These are phyloP conservation scores for Areca catechu DNA, from an alignment of 176 grass and related monocot species.

Conservation along the genomic window DNA sequence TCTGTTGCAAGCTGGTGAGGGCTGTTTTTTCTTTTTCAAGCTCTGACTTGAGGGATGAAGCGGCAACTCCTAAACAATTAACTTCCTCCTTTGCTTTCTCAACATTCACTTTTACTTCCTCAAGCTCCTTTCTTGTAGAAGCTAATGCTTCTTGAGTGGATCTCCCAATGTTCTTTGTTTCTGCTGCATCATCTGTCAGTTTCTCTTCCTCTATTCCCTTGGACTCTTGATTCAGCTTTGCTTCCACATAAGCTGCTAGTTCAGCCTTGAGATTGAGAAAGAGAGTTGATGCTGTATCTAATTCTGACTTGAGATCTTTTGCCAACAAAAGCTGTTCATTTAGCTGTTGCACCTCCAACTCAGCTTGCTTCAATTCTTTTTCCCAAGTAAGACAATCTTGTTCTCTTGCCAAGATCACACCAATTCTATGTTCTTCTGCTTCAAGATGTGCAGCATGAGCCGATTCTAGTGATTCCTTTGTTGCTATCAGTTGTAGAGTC, in stretches of 20 bases:
- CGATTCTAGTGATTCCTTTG: slow-evolving; percentile 35
- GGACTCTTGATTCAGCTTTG: slow-evolving; percentile 25
- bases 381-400: slow-evolving; percentile 45
- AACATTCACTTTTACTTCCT: slow-evolving; percentile 30
- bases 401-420: slow-evolving; percentile 21
- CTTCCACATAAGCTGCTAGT: slow-evolving; percentile 29
- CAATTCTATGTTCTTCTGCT: slow-evolving; percentile 35
- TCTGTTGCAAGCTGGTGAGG: slow-evolving; percentile 36
- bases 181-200: no score
- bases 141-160: slow-evolving; percentile 27
- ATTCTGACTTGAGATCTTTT: slow-evolving; percentile 44
- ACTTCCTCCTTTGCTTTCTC: slow-evolving; percentile 38
- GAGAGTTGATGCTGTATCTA: slow-evolving; percentile 29
- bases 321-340: slow-evolving; percentile 33
- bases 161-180: slow-evolving; percentile 22
- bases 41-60: slow-evolving; percentile 39
- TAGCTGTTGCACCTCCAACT: slow-evolving; percentile 40
- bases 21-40: slow-evolving; percentile 46
- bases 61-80: slow-evolving; percentile 19
- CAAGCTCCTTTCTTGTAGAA: slow-evolving; percentile 31
- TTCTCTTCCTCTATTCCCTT: slow-evolving; percentile 5
- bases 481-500: slow-evolving; percentile 27
- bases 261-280: slow-evolving; percentile 42
- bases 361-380: slow-evolving; percentile 41
- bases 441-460: slow-evolving; percentile 31